Evolutionary conservation across 2,329 filamentous ascomycete species (phyloP), one percentile per base, ranked within the genome.

Genomic region (Monosporascus sp.): DNA sequence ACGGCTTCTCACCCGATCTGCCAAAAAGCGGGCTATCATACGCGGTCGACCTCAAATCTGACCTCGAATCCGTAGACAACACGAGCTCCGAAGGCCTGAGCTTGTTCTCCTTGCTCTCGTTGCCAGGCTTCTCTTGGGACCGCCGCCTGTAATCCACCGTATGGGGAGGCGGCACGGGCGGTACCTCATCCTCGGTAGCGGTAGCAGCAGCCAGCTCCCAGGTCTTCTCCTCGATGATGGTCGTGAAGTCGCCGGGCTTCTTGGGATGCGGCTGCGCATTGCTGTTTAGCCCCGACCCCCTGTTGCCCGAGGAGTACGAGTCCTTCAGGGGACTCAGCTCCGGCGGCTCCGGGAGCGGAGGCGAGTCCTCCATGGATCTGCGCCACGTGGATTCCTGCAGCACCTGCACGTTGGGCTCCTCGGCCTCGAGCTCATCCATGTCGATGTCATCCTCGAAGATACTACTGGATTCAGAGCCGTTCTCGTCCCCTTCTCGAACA

Each of bases 311-410:
- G 1, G 78, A 73, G 11, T 71, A 70, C 2, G 76, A 79, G 54
- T 81, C 77, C 48, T 76, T 76, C 0, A 86, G 70, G 1, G 82
- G 81, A 48, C 74, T 79, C 48, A 79, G 59, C 48, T 75, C 77
- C 17, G 73, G 77, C 2, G 75, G 74, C 37, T 73, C 67, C 0
- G 78, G 77, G 2, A 80, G 65, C 2, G 79, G 74, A 2, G 76
- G 71, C 2, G 78, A 61, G 20, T 40, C 75, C 17, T 73, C 69
- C 34, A 71, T 57, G 3, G 67, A 70, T 57, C 40, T 50, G 55
- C 7, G 60, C 43, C 43, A 46, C 17, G 43, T 66, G 3, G 67
- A 69, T 41, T 61, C 62, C 46, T 69, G 66, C 9, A 69, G 58
- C 26, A 69, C 62, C 48, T 68, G 63, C 45, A 69, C 59, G 20